Conservation (phyloP, 306 rosid species). For the Spatholobus suberectus region DNA sequence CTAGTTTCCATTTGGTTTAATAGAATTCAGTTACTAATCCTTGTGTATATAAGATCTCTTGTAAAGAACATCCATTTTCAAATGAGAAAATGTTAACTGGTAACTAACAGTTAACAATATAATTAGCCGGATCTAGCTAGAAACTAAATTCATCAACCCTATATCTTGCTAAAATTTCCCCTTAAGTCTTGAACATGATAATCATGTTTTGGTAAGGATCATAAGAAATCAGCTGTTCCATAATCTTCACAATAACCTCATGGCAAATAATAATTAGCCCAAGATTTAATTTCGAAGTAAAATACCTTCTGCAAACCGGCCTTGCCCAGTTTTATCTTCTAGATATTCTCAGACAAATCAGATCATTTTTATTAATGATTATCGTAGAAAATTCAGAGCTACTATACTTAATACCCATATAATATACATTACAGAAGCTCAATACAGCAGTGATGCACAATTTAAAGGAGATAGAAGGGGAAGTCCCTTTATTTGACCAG, state of each 20-base stretch:
- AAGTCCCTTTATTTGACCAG: constrained; percentile 36
- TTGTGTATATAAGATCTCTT: not conserved
- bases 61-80: not conserved
- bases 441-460: not conserved
- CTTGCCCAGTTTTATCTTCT: constrained; percentile 8
- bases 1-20: not conserved
- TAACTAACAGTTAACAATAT: not conserved
- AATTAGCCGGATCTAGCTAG: constrained; percentile 2
- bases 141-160: not conserved
- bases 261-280: not conserved
- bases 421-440: constrained; percentile 24
- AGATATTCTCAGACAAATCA: not conserved
- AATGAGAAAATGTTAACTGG: not conserved
- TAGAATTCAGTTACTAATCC: not conserved
- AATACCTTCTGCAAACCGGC: not conserved
- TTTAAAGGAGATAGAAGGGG: not conserved
- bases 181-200: not conserved
- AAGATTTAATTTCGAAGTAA: not conserved
- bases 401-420: constrained; percentile 6
- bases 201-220: not conserved
- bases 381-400: not conserved
- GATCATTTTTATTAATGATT: not conserved
- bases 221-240: not conserved
- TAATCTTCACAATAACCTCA: not conserved
- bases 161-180: not conserved